phyloP scores from a whole-genome alignment of 2,329 filamentous ascomycete genomes.

The Aureobasidium pullulans region DNA sequence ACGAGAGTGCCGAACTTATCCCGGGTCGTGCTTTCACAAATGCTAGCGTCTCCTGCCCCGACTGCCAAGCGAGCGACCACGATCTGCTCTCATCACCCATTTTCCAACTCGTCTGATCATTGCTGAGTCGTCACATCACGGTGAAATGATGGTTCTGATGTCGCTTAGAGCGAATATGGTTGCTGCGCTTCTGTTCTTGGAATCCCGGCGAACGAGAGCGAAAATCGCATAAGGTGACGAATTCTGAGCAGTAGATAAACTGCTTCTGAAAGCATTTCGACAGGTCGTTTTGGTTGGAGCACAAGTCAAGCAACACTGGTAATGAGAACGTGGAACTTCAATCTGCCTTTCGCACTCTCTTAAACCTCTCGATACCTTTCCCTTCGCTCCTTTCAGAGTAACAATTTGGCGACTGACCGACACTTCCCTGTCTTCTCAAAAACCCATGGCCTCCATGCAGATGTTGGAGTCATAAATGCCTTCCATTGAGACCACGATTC shows the following conservation, averaged over 20 bases:
- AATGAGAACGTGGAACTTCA: too few relatives aligned
- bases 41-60: neutral
- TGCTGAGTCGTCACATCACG: neutral
- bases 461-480: neutral
- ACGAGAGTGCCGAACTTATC: neutral
- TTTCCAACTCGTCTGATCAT: neutral
- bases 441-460: neutral
- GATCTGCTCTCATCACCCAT: neutral
- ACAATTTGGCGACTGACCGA: neutral
- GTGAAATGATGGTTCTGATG: too few relatives aligned
- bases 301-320: too few relatives aligned
- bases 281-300: too few relatives aligned
- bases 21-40: neutral
- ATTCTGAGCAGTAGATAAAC: too few relatives aligned
- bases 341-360: neutral
- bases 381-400: neutral
- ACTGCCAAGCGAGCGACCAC: constrained; percentile 1
- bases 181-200: too few relatives aligned
- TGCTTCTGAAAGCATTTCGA: too few relatives aligned
- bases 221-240: too few relatives aligned
- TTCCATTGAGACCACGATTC: too few relatives aligned
- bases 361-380: neutral
- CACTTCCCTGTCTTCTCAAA: neutral
- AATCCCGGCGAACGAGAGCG: too few relatives aligned
- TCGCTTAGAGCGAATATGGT: too few relatives aligned